Evolutionary conservation across 2,329 filamentous ascomycete species (phyloP).

Genomic region (Curvularia eragrostidis): DNA sequence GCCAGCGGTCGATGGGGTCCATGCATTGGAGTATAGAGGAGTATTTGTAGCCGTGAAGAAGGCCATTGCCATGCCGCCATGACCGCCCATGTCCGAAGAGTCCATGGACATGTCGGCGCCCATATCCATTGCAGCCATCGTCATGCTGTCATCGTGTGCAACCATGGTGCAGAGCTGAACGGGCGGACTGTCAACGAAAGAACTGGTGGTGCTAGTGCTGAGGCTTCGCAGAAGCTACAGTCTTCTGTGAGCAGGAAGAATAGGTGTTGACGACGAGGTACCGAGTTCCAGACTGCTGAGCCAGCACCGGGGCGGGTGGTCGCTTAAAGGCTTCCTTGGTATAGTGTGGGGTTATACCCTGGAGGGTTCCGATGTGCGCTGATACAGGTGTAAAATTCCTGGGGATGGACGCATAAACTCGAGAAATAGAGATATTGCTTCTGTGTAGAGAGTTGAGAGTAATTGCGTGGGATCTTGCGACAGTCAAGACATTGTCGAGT

Average conservation of each 20-base stretch:
- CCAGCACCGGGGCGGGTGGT: slow-evolving; percentile 17
- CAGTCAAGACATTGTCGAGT: slow-evolving; percentile 40
- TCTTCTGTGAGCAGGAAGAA: slow-evolving; percentile 3
- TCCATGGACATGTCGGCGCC: background rate
- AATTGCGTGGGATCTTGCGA: slow-evolving; percentile 43
- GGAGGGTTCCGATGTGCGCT: slow-evolving; percentile 20
- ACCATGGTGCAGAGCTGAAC: slow-evolving; percentile 35
- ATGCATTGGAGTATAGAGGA: slow-evolving; percentile 70
- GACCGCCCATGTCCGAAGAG: background rate
- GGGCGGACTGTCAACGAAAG: slow-evolving; percentile 1
- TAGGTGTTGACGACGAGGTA: slow-evolving; percentile 17
- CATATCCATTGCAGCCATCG: slow-evolving; percentile 21
- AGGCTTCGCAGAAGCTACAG: slow-evolving; percentile 2
- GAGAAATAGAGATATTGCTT: slow-evolving; percentile 16
- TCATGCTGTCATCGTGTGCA: slow-evolving; percentile 36
- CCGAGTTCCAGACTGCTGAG: slow-evolving; percentile 44
- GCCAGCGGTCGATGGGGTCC: slow-evolving; percentile 74
- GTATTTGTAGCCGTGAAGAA: slow-evolving; percentile 71
- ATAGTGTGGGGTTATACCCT: slow-evolving; percentile 22
- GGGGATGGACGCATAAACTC: slow-evolving; percentile 41
- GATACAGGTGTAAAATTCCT: slow-evolving; percentile 14
- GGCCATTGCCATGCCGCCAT: slow-evolving; percentile 59
- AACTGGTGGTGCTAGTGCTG: background rate
- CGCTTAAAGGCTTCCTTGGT: slow-evolving; percentile 29
- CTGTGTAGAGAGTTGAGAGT: slow-evolving; percentile 26